Percentiles rank a stretch among this genome's conserved stretches.
These are phyloP conservation scores for Musa schizocarpa DNA, from an alignment of 176 grass and related monocot species.

Conservation along the genomic window DNA sequence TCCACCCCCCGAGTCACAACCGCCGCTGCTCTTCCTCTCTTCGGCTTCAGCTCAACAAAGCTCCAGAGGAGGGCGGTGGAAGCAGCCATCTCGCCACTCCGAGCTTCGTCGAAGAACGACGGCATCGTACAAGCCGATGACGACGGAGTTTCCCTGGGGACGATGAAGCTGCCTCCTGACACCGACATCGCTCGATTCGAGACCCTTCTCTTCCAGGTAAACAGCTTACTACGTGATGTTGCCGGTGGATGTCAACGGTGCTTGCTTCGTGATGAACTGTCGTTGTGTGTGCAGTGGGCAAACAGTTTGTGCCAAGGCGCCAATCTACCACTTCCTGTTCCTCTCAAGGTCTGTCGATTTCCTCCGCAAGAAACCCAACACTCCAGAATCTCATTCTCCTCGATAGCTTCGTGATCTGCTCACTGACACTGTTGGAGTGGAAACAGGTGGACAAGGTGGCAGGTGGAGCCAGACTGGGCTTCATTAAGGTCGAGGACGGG, in stretches of 20 bases:
- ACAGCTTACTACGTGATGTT: neutral
- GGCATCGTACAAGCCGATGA: constrained; percentile 34
- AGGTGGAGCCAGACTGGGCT: constrained; percentile 56
- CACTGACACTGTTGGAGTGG: neutral
- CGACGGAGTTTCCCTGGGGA: constrained; percentile 66
- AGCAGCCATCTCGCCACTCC: neutral
- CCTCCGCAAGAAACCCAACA: neutral
- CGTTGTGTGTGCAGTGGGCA: constrained; percentile 47
- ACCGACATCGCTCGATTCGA: constrained; percentile 57
- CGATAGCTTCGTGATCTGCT: neutral
- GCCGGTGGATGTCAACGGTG: neutral
- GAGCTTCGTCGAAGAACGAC: constrained; percentile 31
- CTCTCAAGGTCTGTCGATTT: constrained; percentile 54
- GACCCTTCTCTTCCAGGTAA: constrained; percentile 64
- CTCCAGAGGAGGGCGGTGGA: neutral
- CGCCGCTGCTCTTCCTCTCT: neutral
- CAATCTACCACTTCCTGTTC: constrained; percentile 73
- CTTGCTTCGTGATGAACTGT: neutral
- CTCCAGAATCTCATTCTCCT: neutral
- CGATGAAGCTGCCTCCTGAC: constrained; percentile 81
- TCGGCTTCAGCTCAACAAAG: neutral
- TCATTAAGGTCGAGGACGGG: constrained; percentile 48
- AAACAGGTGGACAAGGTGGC: constrained; percentile 78
- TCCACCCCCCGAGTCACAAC: neutral
- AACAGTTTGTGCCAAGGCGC: constrained; percentile 97